Base-by-base conservation (phyloP, 805 yeast species). In the Naumovozyma castellii region DNA sequence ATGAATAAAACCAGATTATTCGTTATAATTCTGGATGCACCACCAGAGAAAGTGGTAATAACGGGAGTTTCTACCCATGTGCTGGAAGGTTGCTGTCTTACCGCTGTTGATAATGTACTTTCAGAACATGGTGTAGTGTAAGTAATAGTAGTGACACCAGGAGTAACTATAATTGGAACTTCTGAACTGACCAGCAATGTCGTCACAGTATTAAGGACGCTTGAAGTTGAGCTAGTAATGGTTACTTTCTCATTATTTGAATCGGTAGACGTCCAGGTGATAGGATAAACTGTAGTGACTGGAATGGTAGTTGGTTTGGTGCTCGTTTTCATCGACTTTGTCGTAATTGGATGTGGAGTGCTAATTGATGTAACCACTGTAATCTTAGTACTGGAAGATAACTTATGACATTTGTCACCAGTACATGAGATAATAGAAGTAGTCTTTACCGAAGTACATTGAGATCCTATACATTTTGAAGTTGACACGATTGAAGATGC, bases 361-460 rank as follows among this genome's bases (percentile, higher is more conserved):
- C 16, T 19, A 13, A 32, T 12, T 5, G 32, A 29, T 29, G 32
- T 29, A 9, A 29, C 5, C 13, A 53, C 14, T 34, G 50, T 46
- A 47, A 45, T 41, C 40, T 50, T 42, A 35, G 46, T 42, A 20
- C 43, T 48, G 13, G 47, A 42, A 5, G 37, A 39, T 18, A 44
- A 5, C 6, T 10, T 22, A 6, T 14, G 29, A 27, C 32, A 25
- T 5, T 15, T n/a, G 9, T 10, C 10, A 22, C 15, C 14, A 9
- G 36, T 14, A 8, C 35, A 14, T 14, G 18, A 15, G 18, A 32
- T 16, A 5, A n/a, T 37, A 5, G 37, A 14, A 34, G 34, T 14
- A 15, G 37, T 8, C 2, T 12, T 27, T 17, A 36, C 32, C n/a
- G n/a, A n/a, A 15, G 33, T 34, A 32, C 37, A 29, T n/a, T 3